Conservation (phyloP, 345 rosid species). For the Arabis alpina region DNA sequence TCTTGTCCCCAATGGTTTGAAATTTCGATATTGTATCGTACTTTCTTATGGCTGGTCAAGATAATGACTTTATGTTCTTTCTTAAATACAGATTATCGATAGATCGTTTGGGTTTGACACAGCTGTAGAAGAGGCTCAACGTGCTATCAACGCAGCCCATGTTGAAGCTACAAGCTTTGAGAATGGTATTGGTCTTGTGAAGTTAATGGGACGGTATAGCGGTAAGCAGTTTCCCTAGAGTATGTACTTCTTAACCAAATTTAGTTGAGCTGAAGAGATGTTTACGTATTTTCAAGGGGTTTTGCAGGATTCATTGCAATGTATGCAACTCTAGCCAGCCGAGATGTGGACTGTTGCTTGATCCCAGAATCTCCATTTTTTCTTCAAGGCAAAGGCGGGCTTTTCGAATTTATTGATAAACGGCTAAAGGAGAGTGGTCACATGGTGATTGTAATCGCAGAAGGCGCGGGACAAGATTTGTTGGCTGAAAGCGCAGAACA, state of each 20-base stretch:
- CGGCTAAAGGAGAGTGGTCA: constrained; percentile 77
- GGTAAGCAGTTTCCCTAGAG: constrained; percentile 50
- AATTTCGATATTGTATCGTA: background rate
- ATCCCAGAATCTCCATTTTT: constrained; percentile 86
- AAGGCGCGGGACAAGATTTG: constrained; percentile 86
- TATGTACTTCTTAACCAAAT: background rate
- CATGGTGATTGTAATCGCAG: constrained; percentile 85
- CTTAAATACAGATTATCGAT: constrained; percentile 58
- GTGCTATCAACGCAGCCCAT: constrained; percentile 86
- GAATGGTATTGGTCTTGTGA: constrained; percentile 78
- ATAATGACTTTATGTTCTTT: constrained; percentile 3
- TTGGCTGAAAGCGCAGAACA: constrained; percentile 52
- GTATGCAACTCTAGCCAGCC: constrained; percentile 90
- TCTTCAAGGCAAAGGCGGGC: constrained; percentile 80
- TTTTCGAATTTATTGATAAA: constrained; percentile 63
- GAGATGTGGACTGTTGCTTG: constrained; percentile 94
- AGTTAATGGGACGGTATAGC: constrained; percentile 78
- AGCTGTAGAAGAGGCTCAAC: constrained; percentile 89
- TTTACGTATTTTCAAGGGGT: constrained; percentile 10
- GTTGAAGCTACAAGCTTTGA: constrained; percentile 77
- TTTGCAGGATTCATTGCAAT: constrained; percentile 82
- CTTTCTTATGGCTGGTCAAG: background rate
- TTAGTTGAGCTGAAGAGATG: constrained; percentile 19
- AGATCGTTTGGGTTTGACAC: constrained; percentile 83
- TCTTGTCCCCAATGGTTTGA: constrained; percentile 3